Base-by-base conservation (phyloP, 228 moss, liverwort and hornwort genomes). In the Sphagnum fallax region DNA sequence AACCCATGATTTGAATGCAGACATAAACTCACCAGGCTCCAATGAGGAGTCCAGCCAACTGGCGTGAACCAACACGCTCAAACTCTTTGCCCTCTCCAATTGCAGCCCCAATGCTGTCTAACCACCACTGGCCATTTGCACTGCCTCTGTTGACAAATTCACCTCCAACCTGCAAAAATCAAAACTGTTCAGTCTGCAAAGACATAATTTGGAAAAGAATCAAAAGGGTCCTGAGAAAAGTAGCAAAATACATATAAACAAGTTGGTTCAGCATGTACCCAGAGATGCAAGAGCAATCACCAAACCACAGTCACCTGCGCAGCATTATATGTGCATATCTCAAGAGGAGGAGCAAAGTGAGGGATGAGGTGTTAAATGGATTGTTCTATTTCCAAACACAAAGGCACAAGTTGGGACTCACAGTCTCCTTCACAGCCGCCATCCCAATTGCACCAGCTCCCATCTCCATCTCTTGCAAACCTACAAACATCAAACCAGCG, bases 391-490 rank as follows among this genome's bases (percentile, higher is more conserved):
- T 32, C 32, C 32, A 32, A 32, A 32, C 32, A 32, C 32, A 32
- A 55, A 55, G 3, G 55, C 12, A 8, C 55, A 55, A 55, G 48
- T 57, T 32, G 10, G 67, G 69, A 87, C 92, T 84, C 69, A 96
- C 95, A 70, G 83, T 91, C 76, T 98, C 98, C 77, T 90, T 98
- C 76, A 94, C 92, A 73, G 92, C 98, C 73, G 98, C 98, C 83
- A 94, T 91, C 65, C 92, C 94, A 15, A 94, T 83, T 49, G 91
- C 88, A 69, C 98, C 98, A 67, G 98, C 98, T 79, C 98, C 98
- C 89, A 90, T 89, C 77, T 98, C 98, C 75, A 98, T 90, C 79
- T 98, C 98, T 80, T 98, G 94, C 69, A 98, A 81, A 67, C 98
- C 98, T 73, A 94, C 90, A 76, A 88, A 88, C 47, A 98, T 75